Evolutionary conservation across 192 early-diverging fungal species (phyloP).

Genomic region (Funneliformis mosseae): DNA sequence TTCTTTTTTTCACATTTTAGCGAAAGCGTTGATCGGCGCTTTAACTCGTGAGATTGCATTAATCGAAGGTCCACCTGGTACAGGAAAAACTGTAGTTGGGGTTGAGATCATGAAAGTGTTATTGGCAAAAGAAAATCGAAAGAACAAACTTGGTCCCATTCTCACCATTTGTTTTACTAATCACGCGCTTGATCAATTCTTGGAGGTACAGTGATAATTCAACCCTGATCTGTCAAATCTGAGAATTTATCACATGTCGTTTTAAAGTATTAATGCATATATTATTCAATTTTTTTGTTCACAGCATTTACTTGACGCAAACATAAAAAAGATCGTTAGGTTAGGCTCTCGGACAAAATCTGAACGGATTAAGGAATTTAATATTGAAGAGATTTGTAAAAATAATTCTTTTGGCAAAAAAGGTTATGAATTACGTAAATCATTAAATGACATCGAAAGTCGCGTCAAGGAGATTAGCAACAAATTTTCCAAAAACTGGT

Average conservation of each 20-base stretch:
- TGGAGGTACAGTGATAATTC: slow-evolving; percentile 33
- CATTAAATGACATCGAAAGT: slow-evolving; percentile 12
- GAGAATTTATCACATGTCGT: background rate
- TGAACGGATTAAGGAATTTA: slow-evolving; percentile 36
- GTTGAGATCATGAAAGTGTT: slow-evolving; percentile 51
- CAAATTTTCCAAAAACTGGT: background rate
- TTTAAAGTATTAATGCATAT: slow-evolving; percentile 19
- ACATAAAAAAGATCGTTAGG: slow-evolving; percentile 43
- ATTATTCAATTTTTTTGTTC: no score
- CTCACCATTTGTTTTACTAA: slow-evolving; percentile 61
- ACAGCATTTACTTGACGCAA: no score
- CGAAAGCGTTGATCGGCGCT: slow-evolving; percentile 47
- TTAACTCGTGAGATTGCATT: slow-evolving; percentile 52
- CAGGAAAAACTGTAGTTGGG: slow-evolving; percentile 57
- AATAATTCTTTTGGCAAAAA: no score
- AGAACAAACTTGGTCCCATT: slow-evolving; percentile 44
- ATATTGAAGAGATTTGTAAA: background rate
- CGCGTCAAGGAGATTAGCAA: slow-evolving; percentile 29
- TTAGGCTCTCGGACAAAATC: slow-evolving; percentile 48
- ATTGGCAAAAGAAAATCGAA: slow-evolving; percentile 32
- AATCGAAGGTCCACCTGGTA: slow-evolving; percentile 64
- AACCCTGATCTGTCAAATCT: no score
- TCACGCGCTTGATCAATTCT: slow-evolving; percentile 65
- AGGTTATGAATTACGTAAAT: background rate
- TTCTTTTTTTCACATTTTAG: background rate